Evolutionary conservation across 495 filamentous ascomycete genomes (phyloP).

Genomic region (Cetradonia linearis): DNA sequence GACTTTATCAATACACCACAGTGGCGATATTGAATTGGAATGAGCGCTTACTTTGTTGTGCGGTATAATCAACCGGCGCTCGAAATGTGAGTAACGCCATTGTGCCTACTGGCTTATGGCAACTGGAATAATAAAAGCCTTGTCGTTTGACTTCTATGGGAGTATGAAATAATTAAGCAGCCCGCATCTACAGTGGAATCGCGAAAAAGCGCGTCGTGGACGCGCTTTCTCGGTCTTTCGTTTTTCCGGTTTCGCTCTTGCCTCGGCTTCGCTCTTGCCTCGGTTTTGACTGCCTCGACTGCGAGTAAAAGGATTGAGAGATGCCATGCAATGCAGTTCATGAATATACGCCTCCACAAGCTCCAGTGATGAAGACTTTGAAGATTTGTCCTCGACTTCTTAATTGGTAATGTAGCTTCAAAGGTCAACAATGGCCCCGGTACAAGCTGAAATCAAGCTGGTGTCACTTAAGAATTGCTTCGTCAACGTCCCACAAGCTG

Average conservation of each 20-base stretch:
- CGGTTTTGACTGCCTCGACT: not conserved
- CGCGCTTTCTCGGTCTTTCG: conserved; percentile 7
- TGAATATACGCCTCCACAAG: too few relatives aligned
- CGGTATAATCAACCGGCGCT: conserved; percentile 71
- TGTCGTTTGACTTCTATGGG: not conserved
- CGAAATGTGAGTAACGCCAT: conserved; percentile 76
- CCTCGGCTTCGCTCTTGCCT: not conserved
- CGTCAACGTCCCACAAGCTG: conserved; percentile 79
- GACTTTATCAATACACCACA: conserved; percentile 12
- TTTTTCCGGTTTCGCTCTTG: not conserved
- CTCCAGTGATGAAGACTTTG: too few relatives aligned
- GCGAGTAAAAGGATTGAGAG: too few relatives aligned
- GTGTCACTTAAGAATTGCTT: conserved; percentile 85
- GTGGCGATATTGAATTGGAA: not conserved
- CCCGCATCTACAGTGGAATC: not conserved
- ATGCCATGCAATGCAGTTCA: not conserved
- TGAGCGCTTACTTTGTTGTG: conserved; percentile 57
- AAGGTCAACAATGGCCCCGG: conserved; percentile 43
- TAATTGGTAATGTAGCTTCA: too few relatives aligned
- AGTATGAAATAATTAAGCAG: not conserved
- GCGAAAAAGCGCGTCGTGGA: not conserved
- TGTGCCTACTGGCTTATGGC: conserved; percentile 24
- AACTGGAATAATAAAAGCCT: conserved; percentile 6
- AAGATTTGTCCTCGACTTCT: not conserved
- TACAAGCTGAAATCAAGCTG: conserved; percentile 66